A percentile compares a stretch with the other conserved stretches of the same genome.
Conservation (phyloP, 148 eudicot species). For the Vaccinium darrowii region DNA sequence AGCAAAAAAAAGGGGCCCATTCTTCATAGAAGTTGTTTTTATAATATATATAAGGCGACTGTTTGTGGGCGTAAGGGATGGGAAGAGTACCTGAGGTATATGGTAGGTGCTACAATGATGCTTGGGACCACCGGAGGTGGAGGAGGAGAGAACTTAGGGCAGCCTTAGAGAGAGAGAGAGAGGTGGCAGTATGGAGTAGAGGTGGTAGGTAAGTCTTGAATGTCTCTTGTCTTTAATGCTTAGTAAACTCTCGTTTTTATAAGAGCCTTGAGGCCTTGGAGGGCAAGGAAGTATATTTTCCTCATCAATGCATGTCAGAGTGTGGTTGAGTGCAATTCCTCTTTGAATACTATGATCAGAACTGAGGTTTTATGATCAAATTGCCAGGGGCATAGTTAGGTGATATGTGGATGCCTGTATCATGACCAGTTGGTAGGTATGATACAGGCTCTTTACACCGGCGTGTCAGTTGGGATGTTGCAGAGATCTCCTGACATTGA, state of each 20-base stretch:
- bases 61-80: neutral
- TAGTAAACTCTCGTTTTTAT: neutral
- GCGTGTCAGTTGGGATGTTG: too few species aligned
- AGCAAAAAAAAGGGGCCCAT: too few species aligned
- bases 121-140: neutral
- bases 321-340: too few species aligned
- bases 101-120: neutral
- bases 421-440: neutral
- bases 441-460: too few species aligned
- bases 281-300: too few species aligned
- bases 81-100: neutral
- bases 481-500: neutral
- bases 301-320: too few species aligned
- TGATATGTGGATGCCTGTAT: too few species aligned
- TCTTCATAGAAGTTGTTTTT: too few species aligned
- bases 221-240: neutral
- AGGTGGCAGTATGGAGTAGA: neutral
- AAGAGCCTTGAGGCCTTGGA: neutral
- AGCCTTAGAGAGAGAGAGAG: neutral
- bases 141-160: neutral
- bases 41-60: too few species aligned
- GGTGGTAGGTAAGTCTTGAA: neutral
- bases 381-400: too few species aligned
- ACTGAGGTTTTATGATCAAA: too few species aligned
- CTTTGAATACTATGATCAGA: too few species aligned